A percentile compares a stretch with the other conserved stretches of the same genome.
These are phyloP conservation scores for Sindora glabra DNA, from an alignment of 306 rosid species.

Conservation along the genomic window DNA sequence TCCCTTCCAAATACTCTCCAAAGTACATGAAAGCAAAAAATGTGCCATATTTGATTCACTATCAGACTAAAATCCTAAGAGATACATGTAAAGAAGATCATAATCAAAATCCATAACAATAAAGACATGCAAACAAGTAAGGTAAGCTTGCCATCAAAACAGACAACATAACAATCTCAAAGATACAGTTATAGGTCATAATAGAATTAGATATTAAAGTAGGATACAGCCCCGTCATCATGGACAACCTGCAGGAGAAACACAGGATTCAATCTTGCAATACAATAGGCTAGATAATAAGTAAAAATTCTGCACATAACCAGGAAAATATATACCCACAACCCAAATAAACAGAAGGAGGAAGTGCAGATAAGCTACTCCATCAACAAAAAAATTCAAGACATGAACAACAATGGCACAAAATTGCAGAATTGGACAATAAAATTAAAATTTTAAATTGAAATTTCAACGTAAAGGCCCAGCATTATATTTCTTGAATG, in stretches of 20 bases:
- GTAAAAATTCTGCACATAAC: not conserved
- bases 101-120: not conserved
- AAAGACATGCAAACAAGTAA: too few species aligned
- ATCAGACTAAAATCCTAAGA: slow-evolving; percentile 4
- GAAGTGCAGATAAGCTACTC: not conserved
- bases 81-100: not conserved
- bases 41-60: not conserved
- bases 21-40: not conserved
- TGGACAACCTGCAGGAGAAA: slow-evolving; percentile 75
- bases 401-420: not conserved
- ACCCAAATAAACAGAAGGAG: not conserved
- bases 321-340: not conserved
- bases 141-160: not conserved
- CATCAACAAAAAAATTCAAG: not conserved
- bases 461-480: not conserved
- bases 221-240: slow-evolving; percentile 97
- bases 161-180: not conserved
- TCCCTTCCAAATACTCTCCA: too few species aligned
- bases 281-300: not conserved
- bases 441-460: not conserved
- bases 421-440: too few species aligned
- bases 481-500: not conserved
- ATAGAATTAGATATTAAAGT: slow-evolving; percentile 8
- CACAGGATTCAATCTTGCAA: slow-evolving; percentile 10
- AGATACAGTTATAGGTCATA: slow-evolving; percentile 3